Base-by-base conservation (phyloP, 164 flowering plant species). In the Annona squamosa region DNA sequence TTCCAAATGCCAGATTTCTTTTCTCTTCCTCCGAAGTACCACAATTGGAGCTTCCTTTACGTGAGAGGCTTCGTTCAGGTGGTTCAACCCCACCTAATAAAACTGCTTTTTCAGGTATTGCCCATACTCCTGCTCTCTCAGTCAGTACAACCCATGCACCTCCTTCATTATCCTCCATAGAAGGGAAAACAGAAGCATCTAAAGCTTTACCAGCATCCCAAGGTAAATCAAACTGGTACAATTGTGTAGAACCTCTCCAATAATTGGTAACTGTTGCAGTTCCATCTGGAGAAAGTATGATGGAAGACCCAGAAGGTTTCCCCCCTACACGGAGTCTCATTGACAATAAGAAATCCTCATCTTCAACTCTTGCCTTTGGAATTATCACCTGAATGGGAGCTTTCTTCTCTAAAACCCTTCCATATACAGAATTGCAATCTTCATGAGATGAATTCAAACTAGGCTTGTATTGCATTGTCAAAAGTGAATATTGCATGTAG, bases 41-140 rank as follows among this genome's bases (percentile, higher is more conserved):
- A 79, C 88, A 98, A 79, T 91, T 90, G 72, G 93, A 90, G 86
- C 94, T 91, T 48, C 97, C 93, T 84, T 85, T 93, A 68, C 92
- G 94, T 56, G 99, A 90, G 80, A 93, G 83, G 83, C 97, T 92
- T 79, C 91, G 80, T 76, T 92, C 95, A 67, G 97, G 97, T 64
- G 97, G 97, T 76, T 94, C 97, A 74, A 94, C 97, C 66, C 97
- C 97, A 76, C 97, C 97, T 79, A 90, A 86, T 61, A 91, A 76
- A 82, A 94, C 86, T 46, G 97, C 95, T 82, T 89, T 92, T 80
- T 89, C 99, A 61, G 97, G 99, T 84, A 94, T 91, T 57, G 94
- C 92, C 99, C 97, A 93, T 48, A 93, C 75, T 82, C 99, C 98
- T 71, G 98, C 98, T 83, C 89, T 93, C 86, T 95, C 97, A 37